Conservation (phyloP, 768 basidiomycete genomes). For the Sarcomyxa edulis region DNA sequence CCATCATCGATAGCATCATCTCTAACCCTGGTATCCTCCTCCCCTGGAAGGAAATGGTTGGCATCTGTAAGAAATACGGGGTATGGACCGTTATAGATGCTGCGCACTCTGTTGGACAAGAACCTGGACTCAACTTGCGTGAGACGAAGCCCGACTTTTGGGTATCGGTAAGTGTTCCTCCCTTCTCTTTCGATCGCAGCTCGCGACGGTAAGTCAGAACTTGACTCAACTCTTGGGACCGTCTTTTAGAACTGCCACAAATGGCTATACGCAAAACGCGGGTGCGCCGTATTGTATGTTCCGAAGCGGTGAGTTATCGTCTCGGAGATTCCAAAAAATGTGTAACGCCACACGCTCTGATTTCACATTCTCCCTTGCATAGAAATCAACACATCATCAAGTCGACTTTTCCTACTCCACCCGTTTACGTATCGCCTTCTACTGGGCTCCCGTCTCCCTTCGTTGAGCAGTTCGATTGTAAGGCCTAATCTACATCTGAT, state of each 20-base stretch:
- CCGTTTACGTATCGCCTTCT: conserved; percentile 39
- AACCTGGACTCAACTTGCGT: conserved; percentile 55
- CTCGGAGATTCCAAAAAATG: too few species aligned
- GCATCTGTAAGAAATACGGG: conserved; percentile 56
- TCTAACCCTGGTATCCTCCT: conserved; percentile 60
- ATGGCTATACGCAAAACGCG: conserved; percentile 72
- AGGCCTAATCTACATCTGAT: background rate
- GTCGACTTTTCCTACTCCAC: conserved; percentile 54
- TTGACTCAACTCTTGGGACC: too few species aligned
- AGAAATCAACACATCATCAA: conserved; percentile 64
- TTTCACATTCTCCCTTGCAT: background rate
- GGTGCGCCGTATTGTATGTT: conserved; percentile 69
- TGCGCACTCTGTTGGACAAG: conserved; percentile 80
- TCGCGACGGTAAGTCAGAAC: background rate
- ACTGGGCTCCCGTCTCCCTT: conserved; percentile 32
- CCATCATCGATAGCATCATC: conserved; percentile 64
- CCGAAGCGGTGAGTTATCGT: conserved; percentile 38
- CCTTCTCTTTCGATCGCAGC: background rate
- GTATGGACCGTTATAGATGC: conserved; percentile 72
- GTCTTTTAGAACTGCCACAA: conserved; percentile 73
- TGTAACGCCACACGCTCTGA: too few species aligned
- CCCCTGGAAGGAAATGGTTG: conserved; percentile 77
- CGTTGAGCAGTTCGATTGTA: conserved; percentile 37
- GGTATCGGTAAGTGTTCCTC: conserved; percentile 49
- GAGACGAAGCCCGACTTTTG: conserved; percentile 68